phyloP scores from a whole-genome alignment of 106 monocot species.

The Agapanthus africanus region DNA sequence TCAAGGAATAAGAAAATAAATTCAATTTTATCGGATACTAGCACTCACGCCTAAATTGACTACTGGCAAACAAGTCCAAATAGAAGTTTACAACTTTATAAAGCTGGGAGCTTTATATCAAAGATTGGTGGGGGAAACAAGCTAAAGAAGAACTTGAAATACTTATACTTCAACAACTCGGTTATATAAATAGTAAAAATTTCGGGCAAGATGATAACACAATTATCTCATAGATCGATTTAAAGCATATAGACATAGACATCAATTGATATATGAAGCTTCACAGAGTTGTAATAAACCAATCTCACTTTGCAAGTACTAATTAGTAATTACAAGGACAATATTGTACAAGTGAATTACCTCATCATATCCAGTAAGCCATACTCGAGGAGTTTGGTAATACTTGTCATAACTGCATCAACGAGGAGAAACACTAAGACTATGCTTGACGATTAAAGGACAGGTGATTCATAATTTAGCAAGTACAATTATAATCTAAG shows the following conservation, averaged over 20 bases:
- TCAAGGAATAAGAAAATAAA: background rate
- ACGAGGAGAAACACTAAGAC: background rate
- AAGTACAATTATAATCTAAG: background rate
- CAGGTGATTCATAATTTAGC: background rate
- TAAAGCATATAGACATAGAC: background rate
- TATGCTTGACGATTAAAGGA: background rate
- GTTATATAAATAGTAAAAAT: background rate
- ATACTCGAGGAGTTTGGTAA: slow-evolving; percentile 98
- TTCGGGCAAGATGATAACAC: background rate
- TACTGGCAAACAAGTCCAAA: background rate
- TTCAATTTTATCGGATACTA: background rate
- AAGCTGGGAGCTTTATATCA: background rate
- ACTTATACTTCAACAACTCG: background rate
- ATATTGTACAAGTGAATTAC: slow-evolving; percentile 36
- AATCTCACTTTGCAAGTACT: background rate
- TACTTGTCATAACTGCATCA: slow-evolving; percentile 97
- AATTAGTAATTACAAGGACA: too few relatives aligned
- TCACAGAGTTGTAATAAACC: too few relatives aligned
- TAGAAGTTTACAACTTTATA: background rate
- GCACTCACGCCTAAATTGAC: background rate
- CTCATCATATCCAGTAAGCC: slow-evolving; percentile 99
- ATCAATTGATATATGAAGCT: background rate
- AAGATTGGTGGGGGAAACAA: too few relatives aligned
- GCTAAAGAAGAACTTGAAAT: background rate
- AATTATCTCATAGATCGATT: background rate